Base-by-base conservation (phyloP, 192 early-diverging fungal genomes). In the Coemansia sp. region DNA sequence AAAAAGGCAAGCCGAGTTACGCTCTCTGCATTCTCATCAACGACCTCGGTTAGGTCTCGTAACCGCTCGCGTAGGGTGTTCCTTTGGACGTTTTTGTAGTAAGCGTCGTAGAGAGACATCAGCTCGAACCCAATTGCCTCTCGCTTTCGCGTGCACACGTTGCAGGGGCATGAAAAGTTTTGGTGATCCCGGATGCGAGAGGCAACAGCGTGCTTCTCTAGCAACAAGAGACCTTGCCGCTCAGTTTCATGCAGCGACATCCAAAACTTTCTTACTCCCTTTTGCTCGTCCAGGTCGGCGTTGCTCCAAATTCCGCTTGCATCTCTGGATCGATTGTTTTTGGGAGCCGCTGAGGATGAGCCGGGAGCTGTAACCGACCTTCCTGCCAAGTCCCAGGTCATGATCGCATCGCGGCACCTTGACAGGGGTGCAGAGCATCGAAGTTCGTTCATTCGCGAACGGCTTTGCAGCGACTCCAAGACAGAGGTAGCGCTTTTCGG, bases 91-190 rank as follows among this genome's bases (percentile, higher is more conserved):
- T 67, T 65, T 11, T 72, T 64, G 46, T 63, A 69, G 61, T 81
- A 81, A 60, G 63, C 63, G 40, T 84, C 74, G 50, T 82, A 82
- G 19, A 82, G 49, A 20, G 58, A 65, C 38, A 73, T 62, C 9
- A 82, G 71, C 71, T 82, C 80, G 38, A 52, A 52, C 62, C 75
- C 80, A 14, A 82, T 82, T 8, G 74, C 74, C 49, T 76, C 65
- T 15, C 74, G 74, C 63, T 76, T 76, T 45, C 80, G 74, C 23
- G 80, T 69, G 46, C 80, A 82, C 48, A 67, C 62, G 63, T 67
- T 76, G 62, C 80, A 82, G 49, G 38, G 70, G 59, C 80, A 82
- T 11, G 74, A 73, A 63, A 76, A 76, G 56, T 76, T 76, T 60
- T 76, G 74, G 59, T 82, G 80, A 42, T 82, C 67, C 15, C 69